Base-by-base conservation (phyloP, 129 eudicot genomes). In the Heracleum sosnowskyi region DNA sequence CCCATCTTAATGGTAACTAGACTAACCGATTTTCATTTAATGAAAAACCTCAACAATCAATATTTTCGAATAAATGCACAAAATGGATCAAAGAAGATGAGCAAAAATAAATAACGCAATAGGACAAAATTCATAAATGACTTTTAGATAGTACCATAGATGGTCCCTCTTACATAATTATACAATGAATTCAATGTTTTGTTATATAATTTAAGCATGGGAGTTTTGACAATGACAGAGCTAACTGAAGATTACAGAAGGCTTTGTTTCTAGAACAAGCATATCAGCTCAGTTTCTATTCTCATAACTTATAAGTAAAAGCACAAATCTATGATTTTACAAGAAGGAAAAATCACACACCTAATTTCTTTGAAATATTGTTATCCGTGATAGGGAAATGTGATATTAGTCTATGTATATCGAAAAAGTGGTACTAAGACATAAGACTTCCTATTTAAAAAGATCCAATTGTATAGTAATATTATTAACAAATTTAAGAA, bases 91-190 rank as follows among this genome's bases (percentile, higher is more conserved):
- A 24, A 55, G 12, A 20, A 17, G n/a, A 53, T 24, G 64, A 24
- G 4, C 12, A 55, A 57, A n/a, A 57, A 57, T 2, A n/a, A 26
- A 57, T 57, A 9, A 57, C n/a, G 2, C 66, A 57, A 24, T 57
- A 57, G 66, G 66, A 57, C 66, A 57, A 57, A 57, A n/a, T 57
- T 57, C 33, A 57, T 57, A 57, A 57, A n/a, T 26, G 66, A n/a
- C 16, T 57, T 13, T 57, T 24, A 9, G 15, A n/a, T 55, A 55
- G 31, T 55, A 8, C 66, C 66, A n/a, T n/a, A n/a, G 66, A n/a
- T n/a, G 66, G 66, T 16, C 66, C 66, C 66, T 57, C 12, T n/a
- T n/a, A n/a, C 66, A n/a, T 57, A 57, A 57, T 57, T 57, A 57
- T 57, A 29, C 12, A 10, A 57, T 57, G 16, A 57, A 57, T 57